Conservation (phyloP, 768 basidiomycete species). For the Calocybe gangraenosa region DNA sequence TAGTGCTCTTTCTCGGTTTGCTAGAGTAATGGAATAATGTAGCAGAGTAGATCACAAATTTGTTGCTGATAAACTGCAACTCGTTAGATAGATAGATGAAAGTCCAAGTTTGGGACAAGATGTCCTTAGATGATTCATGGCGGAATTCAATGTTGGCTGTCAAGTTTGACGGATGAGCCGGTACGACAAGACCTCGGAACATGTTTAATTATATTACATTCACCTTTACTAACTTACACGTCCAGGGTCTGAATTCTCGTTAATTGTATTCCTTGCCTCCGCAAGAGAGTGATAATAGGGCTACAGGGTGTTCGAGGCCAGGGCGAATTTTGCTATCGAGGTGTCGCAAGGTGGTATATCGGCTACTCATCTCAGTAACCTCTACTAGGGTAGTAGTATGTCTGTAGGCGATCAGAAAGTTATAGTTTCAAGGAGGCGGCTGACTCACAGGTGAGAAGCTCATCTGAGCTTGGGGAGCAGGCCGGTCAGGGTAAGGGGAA, state of each 20-base stretch:
- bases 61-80: neutral
- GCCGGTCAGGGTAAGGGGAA: slow-evolving; percentile 40
- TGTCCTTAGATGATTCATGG: neutral
- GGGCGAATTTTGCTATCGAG: neutral
- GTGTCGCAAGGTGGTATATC: neutral
- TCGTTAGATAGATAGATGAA: neutral
- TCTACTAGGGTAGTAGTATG: slow-evolving; percentile 9
- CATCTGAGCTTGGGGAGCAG: slow-evolving; percentile 21
- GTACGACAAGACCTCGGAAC: slow-evolving; percentile 1
- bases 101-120: neutral
- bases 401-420: slow-evolving; percentile 4
- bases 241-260: slow-evolving; percentile 10
- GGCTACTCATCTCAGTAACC: slow-evolving; percentile 5
- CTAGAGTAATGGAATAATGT: neutral
- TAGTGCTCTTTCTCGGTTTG: too few relatives aligned
- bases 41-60: neutral
- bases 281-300: neutral
- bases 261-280: neutral
- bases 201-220: slow-evolving; percentile 14
- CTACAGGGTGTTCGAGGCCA: neutral
- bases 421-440: neutral
- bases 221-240: slow-evolving; percentile 19
- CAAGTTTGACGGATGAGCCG: slow-evolving; percentile 12
- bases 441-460: slow-evolving; percentile 15
- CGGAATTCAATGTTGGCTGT: slow-evolving; percentile 3